phyloP scores from a whole-genome alignment of 2,329 filamentous ascomycete genomes.

The Scorias spongiosa region DNA sequence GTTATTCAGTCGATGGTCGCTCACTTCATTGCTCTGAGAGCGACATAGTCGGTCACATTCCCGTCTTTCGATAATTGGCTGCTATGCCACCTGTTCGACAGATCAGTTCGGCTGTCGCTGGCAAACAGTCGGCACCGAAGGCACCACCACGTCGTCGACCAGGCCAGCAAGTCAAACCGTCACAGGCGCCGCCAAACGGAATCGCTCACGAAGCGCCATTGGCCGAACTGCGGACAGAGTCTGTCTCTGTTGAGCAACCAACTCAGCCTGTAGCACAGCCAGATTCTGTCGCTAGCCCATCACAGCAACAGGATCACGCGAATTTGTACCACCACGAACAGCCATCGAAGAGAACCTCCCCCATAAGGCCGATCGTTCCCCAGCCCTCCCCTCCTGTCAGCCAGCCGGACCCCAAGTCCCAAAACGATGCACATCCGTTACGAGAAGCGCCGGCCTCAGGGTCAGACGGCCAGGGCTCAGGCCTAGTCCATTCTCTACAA shows the following conservation, averaged over 20 bases:
- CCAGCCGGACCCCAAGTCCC: neutral
- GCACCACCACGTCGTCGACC: conserved; percentile 28
- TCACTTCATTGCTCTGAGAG: no score
- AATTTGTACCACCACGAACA: no score
- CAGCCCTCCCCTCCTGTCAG: neutral
- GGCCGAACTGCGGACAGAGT: conserved; percentile 2
- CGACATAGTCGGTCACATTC: no score
- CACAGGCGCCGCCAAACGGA: conserved; percentile 1
- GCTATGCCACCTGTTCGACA: neutral
- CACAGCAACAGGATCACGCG: neutral
- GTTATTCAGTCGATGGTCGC: no score
- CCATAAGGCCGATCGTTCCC: neutral
- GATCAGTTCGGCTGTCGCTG: conserved; percentile 38
- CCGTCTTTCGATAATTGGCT: no score
- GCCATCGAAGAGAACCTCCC: no score
- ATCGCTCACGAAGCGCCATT: neutral
- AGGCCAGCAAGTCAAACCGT: conserved; percentile 11
- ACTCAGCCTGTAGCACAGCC: neutral
- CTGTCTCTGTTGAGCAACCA: neutral
- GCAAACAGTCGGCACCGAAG: conserved; percentile 35
- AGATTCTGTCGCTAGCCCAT: neutral
- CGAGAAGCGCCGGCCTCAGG: no score
- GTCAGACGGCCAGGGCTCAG: no score
- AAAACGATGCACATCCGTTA: no score
- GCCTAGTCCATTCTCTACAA: no score